Conservation (phyloP, 352 stramenopile genomes). For the Phytophthora boehmeriae region DNA sequence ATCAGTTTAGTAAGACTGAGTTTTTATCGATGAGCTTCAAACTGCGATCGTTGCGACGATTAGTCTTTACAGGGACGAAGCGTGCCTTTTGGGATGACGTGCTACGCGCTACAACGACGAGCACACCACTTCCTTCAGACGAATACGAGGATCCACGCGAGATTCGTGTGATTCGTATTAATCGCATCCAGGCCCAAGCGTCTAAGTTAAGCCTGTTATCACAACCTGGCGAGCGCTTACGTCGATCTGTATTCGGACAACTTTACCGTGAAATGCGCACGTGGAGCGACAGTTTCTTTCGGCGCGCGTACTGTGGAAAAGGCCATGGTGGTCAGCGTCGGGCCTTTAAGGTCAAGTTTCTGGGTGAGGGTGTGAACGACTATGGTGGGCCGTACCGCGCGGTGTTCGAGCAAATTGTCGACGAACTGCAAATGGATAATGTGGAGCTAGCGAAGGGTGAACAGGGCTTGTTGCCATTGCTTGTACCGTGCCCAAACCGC, state of each 20-base stretch:
- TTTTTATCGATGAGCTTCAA: conserved; percentile 82
- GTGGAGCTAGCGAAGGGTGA: conserved; percentile 87
- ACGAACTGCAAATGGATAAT: conserved; percentile 94
- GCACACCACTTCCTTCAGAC: conserved; percentile 96
- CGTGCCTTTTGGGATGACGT: conserved; percentile 94
- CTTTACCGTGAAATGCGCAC: conserved; percentile 95
- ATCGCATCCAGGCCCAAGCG: conserved; percentile 94
- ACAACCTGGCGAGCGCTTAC: conserved; percentile 87
- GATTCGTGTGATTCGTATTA: conserved; percentile 97
- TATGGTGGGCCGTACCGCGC: conserved; percentile 98
- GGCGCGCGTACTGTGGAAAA: conserved; percentile 96
- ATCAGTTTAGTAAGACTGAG: conserved; percentile 31
- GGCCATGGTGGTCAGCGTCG: conserved; percentile 97
- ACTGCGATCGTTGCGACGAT: conserved; percentile 67
- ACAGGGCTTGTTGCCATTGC: conserved; percentile 83
- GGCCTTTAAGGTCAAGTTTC: conserved; percentile 99
- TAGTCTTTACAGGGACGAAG: conserved; percentile 94
- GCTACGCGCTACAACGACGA: conserved; percentile 95
- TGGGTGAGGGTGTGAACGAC: conserved; percentile 98
- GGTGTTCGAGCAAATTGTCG: conserved; percentile 96
- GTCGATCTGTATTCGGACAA: conserved; percentile 97
- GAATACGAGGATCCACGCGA: conserved; percentile 99
- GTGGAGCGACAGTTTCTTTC: conserved; percentile 95
- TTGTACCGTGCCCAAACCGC: conserved; percentile 91
- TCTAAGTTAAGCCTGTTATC: conserved; percentile 88